Evolutionary conservation across 768 basidiomycete species (phyloP).

Genomic region (Lepiota brunneoincarnata): DNA sequence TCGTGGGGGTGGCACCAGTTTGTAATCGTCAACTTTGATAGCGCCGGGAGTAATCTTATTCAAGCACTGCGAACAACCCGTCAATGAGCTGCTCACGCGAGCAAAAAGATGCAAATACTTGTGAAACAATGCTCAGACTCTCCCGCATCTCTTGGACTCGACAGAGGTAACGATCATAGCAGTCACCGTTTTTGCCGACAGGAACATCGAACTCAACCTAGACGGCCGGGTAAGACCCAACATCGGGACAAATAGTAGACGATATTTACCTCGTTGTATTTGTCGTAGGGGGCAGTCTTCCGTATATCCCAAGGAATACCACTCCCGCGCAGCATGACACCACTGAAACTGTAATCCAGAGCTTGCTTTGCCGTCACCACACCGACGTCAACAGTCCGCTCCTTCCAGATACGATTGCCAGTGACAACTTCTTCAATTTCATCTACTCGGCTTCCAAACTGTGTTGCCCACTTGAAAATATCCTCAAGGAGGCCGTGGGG

Average conservation of each 20-base stretch:
- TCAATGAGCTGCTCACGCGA: too few species aligned
- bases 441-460: conserved; percentile 86
- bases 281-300: conserved; percentile 92
- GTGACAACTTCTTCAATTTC: conserved; percentile 98
- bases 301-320: conserved; percentile 95
- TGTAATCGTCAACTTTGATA: conserved; percentile 95
- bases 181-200: conserved; percentile 96
- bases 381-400: conserved; percentile 88
- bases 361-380: conserved; percentile 91
- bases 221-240: conserved; percentile 2
- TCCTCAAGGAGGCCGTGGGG: conserved; percentile 99
- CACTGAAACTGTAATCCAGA: conserved; percentile 88
- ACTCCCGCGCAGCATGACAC: conserved; percentile 94
- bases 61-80: conserved; percentile 45
- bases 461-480: conserved; percentile 97
- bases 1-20: conserved; percentile 93
- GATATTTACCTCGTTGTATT: conserved; percentile 78
- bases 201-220: conserved; percentile 97
- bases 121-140: conserved; percentile 83
- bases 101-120: conserved; percentile 30
- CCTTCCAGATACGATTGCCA: conserved; percentile 98
- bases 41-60: conserved; percentile 96
- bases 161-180: conserved; percentile 96
- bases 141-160: conserved; percentile 99
- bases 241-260: not conserved